Percentiles rank a stretch among this genome's conserved stretches.
phyloP scores from a whole-genome alignment of 768 basidiomycete species.

The Mycena floridula region DNA sequence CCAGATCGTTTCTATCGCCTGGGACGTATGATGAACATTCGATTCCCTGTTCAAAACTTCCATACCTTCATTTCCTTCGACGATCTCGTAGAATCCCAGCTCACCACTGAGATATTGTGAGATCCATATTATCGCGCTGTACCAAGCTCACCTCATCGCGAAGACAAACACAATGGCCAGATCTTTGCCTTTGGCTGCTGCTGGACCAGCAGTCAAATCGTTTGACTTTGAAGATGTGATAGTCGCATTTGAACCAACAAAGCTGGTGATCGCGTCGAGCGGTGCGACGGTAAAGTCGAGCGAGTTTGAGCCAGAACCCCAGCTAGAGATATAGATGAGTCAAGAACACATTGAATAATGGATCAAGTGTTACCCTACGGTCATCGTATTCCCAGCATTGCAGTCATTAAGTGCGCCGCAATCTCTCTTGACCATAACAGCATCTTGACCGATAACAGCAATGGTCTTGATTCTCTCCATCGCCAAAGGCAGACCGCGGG shows the following conservation, averaged over 20 bases:
- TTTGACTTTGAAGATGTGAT: slow-evolving; percentile 40
- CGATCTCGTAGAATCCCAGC: slow-evolving; percentile 46
- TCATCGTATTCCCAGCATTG: slow-evolving; percentile 54
- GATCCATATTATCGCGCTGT: slow-evolving; percentile 1
- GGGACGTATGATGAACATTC: too few relatives aligned
- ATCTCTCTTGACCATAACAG: slow-evolving; percentile 39
- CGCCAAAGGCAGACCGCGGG: slow-evolving; percentile 38
- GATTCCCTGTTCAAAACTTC: too few relatives aligned
- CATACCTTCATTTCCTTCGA: slow-evolving; percentile 58
- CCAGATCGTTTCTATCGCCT: slow-evolving; percentile 55
- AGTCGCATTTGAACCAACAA: slow-evolving; percentile 30
- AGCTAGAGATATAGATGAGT: slow-evolving; percentile 28
- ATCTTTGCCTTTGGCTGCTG: slow-evolving; percentile 42
- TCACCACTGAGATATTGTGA: slow-evolving; percentile 44
- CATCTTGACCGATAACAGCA: slow-evolving; percentile 58
- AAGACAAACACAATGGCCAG: slow-evolving; percentile 58
- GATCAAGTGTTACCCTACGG: slow-evolving; percentile 43
- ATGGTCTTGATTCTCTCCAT: slow-evolving; percentile 45
- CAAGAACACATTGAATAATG: slow-evolving; percentile 15
- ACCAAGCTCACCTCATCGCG: slow-evolving; percentile 22
- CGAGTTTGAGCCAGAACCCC: slow-evolving; percentile 47
- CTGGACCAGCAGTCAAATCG: slow-evolving; percentile 28
- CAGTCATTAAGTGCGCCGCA: slow-evolving; percentile 49
- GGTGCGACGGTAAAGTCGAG: slow-evolving; percentile 40
- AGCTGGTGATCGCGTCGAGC: slow-evolving; percentile 37